Percentiles rank a stretch among this genome's conserved stretches.
These are phyloP conservation scores for Colletotrichum liaoningense DNA, from an alignment of 2,329 filamentous ascomycete species.

Conservation along the genomic window DNA sequence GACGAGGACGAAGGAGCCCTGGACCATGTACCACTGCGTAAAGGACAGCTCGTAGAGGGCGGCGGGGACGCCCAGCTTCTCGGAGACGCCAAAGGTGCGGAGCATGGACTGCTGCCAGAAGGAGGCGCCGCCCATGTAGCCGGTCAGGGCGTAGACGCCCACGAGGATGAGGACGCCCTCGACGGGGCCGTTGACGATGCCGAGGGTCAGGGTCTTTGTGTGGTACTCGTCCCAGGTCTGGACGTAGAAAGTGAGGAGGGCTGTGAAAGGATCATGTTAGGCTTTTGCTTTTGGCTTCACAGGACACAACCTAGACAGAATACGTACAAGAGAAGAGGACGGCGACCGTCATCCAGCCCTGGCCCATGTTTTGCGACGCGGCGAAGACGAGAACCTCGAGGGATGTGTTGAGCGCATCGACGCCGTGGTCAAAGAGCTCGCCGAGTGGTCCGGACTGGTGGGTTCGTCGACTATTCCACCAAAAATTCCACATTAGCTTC, in stretches of 20 bases:
- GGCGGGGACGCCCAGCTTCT: slow-evolving; percentile 73
- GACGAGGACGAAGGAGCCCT: slow-evolving; percentile 83
- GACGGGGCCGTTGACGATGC: slow-evolving; percentile 92
- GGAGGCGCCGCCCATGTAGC: slow-evolving; percentile 84
- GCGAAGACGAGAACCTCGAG: slow-evolving; percentile 94
- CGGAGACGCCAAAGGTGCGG: slow-evolving; percentile 74
- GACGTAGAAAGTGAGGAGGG: slow-evolving; percentile 95
- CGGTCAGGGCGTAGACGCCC: slow-evolving; percentile 84
- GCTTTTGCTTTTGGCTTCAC: slow-evolving; percentile 23
- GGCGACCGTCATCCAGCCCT: slow-evolving; percentile 89
- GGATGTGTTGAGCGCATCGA: slow-evolving; percentile 96
- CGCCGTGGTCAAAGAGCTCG: slow-evolving; percentile 97
- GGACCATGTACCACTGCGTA: slow-evolving; percentile 92
- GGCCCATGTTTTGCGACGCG: slow-evolving; percentile 90
- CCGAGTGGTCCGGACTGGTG: slow-evolving; percentile 92
- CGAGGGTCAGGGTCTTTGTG: slow-evolving; percentile 93
- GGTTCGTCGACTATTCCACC: slow-evolving; percentile 81
- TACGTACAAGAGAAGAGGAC: slow-evolving; percentile 80
- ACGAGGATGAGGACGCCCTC: slow-evolving; percentile 92
- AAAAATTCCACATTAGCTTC: slow-evolving; percentile 8
- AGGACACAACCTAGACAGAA: not conserved
- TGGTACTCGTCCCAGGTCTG: slow-evolving; percentile 99
- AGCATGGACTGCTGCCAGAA: slow-evolving; percentile 94
- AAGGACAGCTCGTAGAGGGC: slow-evolving; percentile 83
- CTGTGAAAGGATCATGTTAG: slow-evolving; percentile 52